Evolutionary conservation across 495 filamentous ascomycete genomes (phyloP), one percentile per base, ranked within the genome.

Genomic region (Astrothelium macrocarpum): DNA sequence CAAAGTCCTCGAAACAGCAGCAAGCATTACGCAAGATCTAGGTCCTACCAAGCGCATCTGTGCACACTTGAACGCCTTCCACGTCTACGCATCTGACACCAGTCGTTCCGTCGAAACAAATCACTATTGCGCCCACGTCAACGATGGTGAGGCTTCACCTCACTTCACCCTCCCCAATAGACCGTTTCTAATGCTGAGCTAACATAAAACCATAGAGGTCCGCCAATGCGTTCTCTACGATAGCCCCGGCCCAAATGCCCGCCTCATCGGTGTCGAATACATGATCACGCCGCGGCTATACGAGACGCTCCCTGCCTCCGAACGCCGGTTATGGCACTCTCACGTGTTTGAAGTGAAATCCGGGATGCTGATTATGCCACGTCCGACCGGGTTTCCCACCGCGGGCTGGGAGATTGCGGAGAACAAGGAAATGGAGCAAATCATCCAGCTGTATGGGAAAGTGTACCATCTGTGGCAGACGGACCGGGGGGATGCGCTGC

Each of bases 211-310:
- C 20, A 10, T 9, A 81, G 85, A 88, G 67, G 73, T 87, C 62
- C 83, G 90, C 25, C 90, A 92, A 79, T 97, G 93, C 70, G 81
- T 96, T 43, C 83, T 96, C 59, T 96, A 95, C 79, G 90, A 93
- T 74, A 80, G 81, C 0, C 77, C 84, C 0, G 74, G 75, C 0
- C 75, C 81, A 20, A 84, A 84, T 53, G 90, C 91, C 10, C 80
- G 87, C 1, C 78, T 96, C 14, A 86, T 96, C 65, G 91, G 91
- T 42, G 79, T 96, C 66, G 93, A 97, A 75, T 96, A 96, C 79
- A 94, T 97, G 91, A 87, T 96, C 70, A 84, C 84, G 2, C 84
- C 85, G 0, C 74, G 76, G 2, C 77, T 95, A 1, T 96, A 85
- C 78, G 74, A 78, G 11, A 85, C 82, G 0, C 84, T 97, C 0